A percentile compares a stretch with the other conserved stretches of the same genome.
Evolutionary conservation across 495 filamentous ascomycete species (phyloP).

Genomic region (Saxispiralis lemnorum): DNA sequence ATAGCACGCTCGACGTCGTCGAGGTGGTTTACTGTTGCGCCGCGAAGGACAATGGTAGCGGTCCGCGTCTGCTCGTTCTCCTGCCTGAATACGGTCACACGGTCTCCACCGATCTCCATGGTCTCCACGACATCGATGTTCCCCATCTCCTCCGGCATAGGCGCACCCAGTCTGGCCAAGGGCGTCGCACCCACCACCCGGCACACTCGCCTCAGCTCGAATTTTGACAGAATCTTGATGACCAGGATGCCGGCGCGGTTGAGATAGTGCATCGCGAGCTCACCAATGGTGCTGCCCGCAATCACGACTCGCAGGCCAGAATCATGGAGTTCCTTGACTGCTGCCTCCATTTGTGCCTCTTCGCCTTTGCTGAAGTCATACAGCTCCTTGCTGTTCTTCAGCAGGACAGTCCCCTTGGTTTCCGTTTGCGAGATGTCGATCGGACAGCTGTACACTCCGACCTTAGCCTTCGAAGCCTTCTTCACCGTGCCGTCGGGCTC

Average conservation of each 20-base stretch:
- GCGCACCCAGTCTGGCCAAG: slow-evolving; percentile 82
- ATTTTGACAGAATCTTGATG: slow-evolving; percentile 97
- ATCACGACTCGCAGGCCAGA: slow-evolving; percentile 83
- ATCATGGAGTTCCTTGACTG: slow-evolving; percentile 89
- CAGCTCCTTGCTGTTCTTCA: slow-evolving; percentile 98
- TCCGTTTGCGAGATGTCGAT: slow-evolving; percentile 94
- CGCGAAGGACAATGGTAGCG: slow-evolving; percentile 84
- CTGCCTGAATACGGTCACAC: slow-evolving; percentile 96
- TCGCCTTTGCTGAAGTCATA: slow-evolving; percentile 95
- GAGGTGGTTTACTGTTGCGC: slow-evolving; percentile 92
- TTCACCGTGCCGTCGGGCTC: slow-evolving; percentile 75
- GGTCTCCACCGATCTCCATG: slow-evolving; percentile 92
- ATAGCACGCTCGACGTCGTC: slow-evolving; percentile 95
- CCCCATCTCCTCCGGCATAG: slow-evolving; percentile 99
- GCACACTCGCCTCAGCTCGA: slow-evolving; percentile 83
- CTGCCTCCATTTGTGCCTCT: slow-evolving; percentile 72
- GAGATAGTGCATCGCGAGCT: slow-evolving; percentile 92
- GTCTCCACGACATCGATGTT: slow-evolving; percentile 90
- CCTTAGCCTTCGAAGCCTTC: slow-evolving; percentile 81
- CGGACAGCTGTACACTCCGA: slow-evolving; percentile 89
- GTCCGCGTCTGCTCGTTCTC: slow-evolving; percentile 84
- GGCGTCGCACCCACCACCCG: slow-evolving; percentile 92
- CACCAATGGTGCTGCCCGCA: slow-evolving; percentile 78
- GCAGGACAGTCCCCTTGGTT: slow-evolving; percentile 97
- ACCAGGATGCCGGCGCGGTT: slow-evolving; percentile 90